A percentile compares a stretch with the other conserved stretches of the same genome.
These are phyloP conservation scores for Myriangium duriaei DNA, from an alignment of 2,329 filamentous ascomycete species.

Conservation along the genomic window DNA sequence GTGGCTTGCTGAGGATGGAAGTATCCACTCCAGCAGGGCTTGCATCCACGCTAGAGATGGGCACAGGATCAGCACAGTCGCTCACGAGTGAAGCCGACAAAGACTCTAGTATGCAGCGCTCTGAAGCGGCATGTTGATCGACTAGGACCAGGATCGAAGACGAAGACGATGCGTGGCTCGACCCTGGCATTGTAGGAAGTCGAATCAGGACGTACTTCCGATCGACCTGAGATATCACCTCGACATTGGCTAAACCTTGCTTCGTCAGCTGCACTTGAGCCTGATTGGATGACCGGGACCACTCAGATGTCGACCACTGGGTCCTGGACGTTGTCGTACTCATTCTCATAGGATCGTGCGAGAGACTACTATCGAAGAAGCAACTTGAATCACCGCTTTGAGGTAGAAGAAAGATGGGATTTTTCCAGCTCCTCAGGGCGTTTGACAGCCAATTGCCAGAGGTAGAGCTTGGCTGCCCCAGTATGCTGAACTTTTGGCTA, in stretches of 20 bases:
- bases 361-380: too few relatives aligned
- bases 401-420: constrained; percentile 66
- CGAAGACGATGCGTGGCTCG: too few relatives aligned
- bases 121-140: constrained; percentile 92
- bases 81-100: constrained; percentile 42
- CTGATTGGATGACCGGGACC: constrained; percentile 4
- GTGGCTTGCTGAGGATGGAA: constrained; percentile 33
- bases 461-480: too few relatives aligned
- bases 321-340: too few relatives aligned
- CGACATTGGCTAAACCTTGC: constrained; percentile 43
- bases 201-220: constrained; percentile 69
- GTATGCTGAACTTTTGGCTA: too few relatives aligned
- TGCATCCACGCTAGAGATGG: constrained; percentile 8
- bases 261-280: constrained; percentile 51
- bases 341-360: too few relatives aligned
- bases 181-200: not conserved
- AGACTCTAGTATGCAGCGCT: constrained; percentile 66
- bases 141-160: constrained; percentile 53
- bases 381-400: too few relatives aligned
- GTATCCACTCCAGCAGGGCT: constrained; percentile 21
- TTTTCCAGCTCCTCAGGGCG: constrained; percentile 56
- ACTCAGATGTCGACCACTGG: too few relatives aligned
- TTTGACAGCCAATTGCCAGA: constrained; percentile 54
- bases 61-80: not conserved
- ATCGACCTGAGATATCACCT: constrained; percentile 73